These are phyloP conservation scores for Penicillium glabrum DNA, from an alignment of 2,329 filamentous ascomycete genomes.

Conservation along the genomic window DNA sequence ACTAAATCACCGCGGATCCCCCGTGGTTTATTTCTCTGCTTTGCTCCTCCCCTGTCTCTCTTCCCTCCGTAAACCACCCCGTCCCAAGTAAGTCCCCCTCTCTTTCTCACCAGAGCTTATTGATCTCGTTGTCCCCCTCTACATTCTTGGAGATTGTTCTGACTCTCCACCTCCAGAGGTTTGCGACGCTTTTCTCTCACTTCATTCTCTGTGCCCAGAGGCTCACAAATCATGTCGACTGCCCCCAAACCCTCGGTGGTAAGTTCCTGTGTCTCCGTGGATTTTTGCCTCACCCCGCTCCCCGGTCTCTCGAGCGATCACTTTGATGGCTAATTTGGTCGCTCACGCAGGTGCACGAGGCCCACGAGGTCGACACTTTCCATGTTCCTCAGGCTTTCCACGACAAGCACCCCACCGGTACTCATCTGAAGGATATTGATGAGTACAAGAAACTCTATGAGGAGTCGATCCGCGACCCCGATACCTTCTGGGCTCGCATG, in stretches of 20 bases:
- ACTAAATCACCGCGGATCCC: slow-evolving; percentile 11
- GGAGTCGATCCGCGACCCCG: slow-evolving; percentile 85
- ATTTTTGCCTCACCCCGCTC: not conserved
- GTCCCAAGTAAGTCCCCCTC: not conserved
- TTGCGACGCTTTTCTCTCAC: slow-evolving; percentile 1
- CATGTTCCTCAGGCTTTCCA: slow-evolving; percentile 59
- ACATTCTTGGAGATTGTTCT: not conserved
- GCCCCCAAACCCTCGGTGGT: slow-evolving; percentile 43
- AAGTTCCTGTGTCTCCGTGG: slow-evolving; percentile 18
- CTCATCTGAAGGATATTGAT: slow-evolving; percentile 60
- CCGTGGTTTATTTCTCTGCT: slow-evolving; percentile 3
- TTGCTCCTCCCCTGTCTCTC: slow-evolving; percentile 1
- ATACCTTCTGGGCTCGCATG: slow-evolving; percentile 84
- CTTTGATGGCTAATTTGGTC: slow-evolving; percentile 11
- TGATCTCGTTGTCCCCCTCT: not conserved
- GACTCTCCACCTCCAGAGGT: not conserved
- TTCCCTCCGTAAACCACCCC: slow-evolving; percentile 1
- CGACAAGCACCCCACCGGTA: slow-evolving; percentile 60
- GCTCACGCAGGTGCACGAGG: slow-evolving; percentile 41
- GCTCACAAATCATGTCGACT: slow-evolving; percentile 37
- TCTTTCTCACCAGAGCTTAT: slow-evolving; percentile 1
- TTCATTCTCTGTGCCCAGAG: not conserved
- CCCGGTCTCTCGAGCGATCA: not conserved
- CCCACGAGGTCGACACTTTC: slow-evolving; percentile 51
- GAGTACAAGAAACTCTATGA: slow-evolving; percentile 66